Percentiles rank a stretch among this genome's conserved stretches.
Conservation (phyloP, 2,329 filamentous ascomycete species). For the Hypoxylon sp. region DNA sequence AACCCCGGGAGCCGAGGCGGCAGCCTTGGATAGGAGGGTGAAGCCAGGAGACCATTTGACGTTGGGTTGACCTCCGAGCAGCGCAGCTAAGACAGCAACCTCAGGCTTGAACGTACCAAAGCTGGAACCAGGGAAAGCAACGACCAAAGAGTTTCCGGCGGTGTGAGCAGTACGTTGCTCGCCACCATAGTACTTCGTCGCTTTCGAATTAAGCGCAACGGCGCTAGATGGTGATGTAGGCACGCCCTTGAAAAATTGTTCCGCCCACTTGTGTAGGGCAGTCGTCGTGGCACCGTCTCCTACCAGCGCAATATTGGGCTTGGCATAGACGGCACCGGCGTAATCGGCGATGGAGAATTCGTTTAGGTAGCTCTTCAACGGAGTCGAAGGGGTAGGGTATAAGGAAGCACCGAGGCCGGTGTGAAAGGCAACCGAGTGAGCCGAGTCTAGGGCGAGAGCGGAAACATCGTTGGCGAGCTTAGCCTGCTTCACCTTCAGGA, state of each 20-base stretch:
- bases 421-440: slow-evolving; percentile 70
- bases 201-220: slow-evolving; percentile 67
- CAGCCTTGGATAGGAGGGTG: slow-evolving; percentile 86
- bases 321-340: slow-evolving; percentile 83
- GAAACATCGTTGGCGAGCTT: slow-evolving; percentile 71
- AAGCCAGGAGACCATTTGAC: slow-evolving; percentile 98
- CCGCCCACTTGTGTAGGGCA: slow-evolving; percentile 88
- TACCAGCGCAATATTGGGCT: slow-evolving; percentile 90
- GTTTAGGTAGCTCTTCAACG: slow-evolving; percentile 83
- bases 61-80: slow-evolving; percentile 88
- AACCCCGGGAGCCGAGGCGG: slow-evolving; percentile 73
- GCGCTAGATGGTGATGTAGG: slow-evolving; percentile 65
- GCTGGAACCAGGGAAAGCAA: slow-evolving; percentile 93
- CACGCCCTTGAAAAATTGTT: slow-evolving; percentile 87
- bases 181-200: slow-evolving; percentile 91
- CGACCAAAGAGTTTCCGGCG: slow-evolving; percentile 83
- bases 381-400: slow-evolving; percentile 76
- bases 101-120: slow-evolving; percentile 88
- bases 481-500: slow-evolving; percentile 83
- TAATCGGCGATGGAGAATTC: slow-evolving; percentile 80
- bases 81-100: slow-evolving; percentile 84
- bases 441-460: slow-evolving; percentile 84
- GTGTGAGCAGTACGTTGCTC: slow-evolving; percentile 88
- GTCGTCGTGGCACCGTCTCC: slow-evolving; percentile 85
- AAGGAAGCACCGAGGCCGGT: slow-evolving; percentile 85